A percentile compares a stretch with the other conserved stretches of the same genome.
Evolutionary conservation across 108 stramenopile species (phyloP).

Genomic region (Discostella pseudostelligera): DNA sequence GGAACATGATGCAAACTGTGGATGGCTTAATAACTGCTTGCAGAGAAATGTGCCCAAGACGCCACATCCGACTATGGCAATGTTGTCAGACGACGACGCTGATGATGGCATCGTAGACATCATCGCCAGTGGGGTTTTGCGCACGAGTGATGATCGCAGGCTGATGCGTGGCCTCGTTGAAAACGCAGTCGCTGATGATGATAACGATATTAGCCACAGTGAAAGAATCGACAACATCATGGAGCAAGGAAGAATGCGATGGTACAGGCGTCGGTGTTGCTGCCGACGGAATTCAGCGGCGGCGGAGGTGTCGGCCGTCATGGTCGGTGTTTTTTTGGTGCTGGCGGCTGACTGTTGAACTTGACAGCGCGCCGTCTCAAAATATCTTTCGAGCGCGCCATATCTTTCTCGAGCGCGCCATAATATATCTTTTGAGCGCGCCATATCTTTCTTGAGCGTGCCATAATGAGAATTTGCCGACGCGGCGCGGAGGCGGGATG

Average conservation of each 20-base stretch:
- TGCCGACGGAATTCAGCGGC: no score
- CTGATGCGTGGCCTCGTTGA: neutral
- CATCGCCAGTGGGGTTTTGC: neutral
- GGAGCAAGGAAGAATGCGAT: neutral
- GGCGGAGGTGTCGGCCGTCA: no score
- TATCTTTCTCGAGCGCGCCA: no score
- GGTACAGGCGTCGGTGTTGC: neutral
- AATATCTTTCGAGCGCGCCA: no score
- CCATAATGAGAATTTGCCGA: no score
- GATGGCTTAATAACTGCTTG: conserved; percentile 57
- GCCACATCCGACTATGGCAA: conserved; percentile 82
- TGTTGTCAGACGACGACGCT: conserved; percentile 2
- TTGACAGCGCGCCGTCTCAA: no score
- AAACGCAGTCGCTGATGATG: neutral
- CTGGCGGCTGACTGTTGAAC: neutral
- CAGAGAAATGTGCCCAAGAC: conserved; percentile 86
- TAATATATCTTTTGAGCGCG: no score
- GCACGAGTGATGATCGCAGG: conserved; percentile 1
- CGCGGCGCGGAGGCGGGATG: no score
- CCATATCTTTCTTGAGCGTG: no score
- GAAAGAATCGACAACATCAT: no score
- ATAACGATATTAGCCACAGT: no score
- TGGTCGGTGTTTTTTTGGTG: no score
- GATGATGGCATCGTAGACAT: conserved; percentile 11
- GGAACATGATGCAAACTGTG: conserved; percentile 45